Evolutionary conservation across 2,329 filamentous ascomycete species (phyloP).

Genomic region (Knufia fluminis): DNA sequence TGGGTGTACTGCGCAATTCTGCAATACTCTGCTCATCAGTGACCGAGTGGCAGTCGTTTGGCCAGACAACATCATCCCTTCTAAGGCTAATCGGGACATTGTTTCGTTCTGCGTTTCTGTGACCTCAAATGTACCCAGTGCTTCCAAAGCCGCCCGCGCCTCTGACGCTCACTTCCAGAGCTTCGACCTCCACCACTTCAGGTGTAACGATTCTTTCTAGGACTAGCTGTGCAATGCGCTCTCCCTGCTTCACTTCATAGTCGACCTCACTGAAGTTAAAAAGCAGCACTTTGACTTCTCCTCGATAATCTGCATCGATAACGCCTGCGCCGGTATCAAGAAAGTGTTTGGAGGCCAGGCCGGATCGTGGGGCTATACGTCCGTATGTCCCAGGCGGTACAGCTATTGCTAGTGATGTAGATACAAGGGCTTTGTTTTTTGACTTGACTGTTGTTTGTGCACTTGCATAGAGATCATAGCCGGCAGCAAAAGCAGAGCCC

Average conservation of each 20-base stretch:
- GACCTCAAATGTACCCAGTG: constrained; percentile 48
- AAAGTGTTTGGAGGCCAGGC: constrained; percentile 84
- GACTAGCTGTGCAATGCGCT: constrained; percentile 87
- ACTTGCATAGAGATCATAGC: constrained; percentile 84
- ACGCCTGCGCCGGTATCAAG: constrained; percentile 95
- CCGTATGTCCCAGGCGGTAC: constrained; percentile 86
- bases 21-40: too few relatives aligned
- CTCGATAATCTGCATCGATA: constrained; percentile 95
- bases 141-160: constrained; percentile 88
- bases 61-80: background rate
- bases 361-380: constrained; percentile 81
- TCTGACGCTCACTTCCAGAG: constrained; percentile 81
- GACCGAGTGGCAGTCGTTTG: background rate
- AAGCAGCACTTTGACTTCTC: constrained; percentile 84
- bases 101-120: too few relatives aligned
- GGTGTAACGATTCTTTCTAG: constrained; percentile 92
- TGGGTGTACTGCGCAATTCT: too few relatives aligned
- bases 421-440: constrained; percentile 74
- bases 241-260: constrained; percentile 72
- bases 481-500: constrained; percentile 80
- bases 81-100: too few relatives aligned
- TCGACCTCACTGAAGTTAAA: constrained; percentile 85
- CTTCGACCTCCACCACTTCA: constrained; percentile 77
- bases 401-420: constrained; percentile 84
- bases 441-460: constrained; percentile 67